Conservation (phyloP, 2,329 filamentous ascomycete genomes). For the Pseudogymnoascus sp. region DNA sequence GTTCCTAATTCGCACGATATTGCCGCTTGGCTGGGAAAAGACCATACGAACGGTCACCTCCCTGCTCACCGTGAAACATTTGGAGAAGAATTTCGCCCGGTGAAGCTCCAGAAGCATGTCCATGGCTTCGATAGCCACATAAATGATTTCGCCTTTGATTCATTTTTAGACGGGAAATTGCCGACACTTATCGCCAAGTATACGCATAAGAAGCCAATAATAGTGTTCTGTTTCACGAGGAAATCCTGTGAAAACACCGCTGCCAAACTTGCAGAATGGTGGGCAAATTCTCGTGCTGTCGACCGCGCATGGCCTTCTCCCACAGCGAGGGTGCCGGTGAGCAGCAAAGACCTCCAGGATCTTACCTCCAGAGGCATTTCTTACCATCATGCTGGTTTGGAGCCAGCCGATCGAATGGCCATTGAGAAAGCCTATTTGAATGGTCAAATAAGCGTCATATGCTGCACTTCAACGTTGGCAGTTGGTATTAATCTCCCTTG, state of each 20-base stretch:
- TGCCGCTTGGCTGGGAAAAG: constrained; percentile 68
- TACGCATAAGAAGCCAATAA: constrained; percentile 64
- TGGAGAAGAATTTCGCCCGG: constrained; percentile 72
- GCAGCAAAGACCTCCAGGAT: constrained; percentile 53
- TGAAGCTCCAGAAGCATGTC: constrained; percentile 68
- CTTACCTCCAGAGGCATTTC: constrained; percentile 54
- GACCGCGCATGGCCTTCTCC: constrained; percentile 60
- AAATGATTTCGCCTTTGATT: constrained; percentile 76
- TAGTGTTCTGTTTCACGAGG: constrained; percentile 76
- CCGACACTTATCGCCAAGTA: constrained; percentile 60
- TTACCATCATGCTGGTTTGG: constrained; percentile 76
- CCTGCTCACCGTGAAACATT: constrained; percentile 65
- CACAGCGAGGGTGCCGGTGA: constrained; percentile 41
- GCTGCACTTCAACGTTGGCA: constrained; percentile 78
- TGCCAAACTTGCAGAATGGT: constrained; percentile 58
- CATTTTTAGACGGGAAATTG: constrained; percentile 57
- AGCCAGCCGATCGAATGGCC: constrained; percentile 52
- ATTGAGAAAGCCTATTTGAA: constrained; percentile 63
- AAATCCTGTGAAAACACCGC: constrained; percentile 65
- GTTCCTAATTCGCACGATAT: constrained; percentile 78
- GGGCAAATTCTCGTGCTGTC: constrained; percentile 42
- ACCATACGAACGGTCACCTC: constrained; percentile 48
- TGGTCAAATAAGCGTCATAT: constrained; percentile 72
- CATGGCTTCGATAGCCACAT: constrained; percentile 56
- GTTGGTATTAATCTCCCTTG: constrained; percentile 80